A percentile compares a stretch with the other conserved stretches of the same genome.
Evolutionary conservation across 2,329 filamentous ascomycete genomes (phyloP).

Genomic region (Claviceps pazoutovae): DNA sequence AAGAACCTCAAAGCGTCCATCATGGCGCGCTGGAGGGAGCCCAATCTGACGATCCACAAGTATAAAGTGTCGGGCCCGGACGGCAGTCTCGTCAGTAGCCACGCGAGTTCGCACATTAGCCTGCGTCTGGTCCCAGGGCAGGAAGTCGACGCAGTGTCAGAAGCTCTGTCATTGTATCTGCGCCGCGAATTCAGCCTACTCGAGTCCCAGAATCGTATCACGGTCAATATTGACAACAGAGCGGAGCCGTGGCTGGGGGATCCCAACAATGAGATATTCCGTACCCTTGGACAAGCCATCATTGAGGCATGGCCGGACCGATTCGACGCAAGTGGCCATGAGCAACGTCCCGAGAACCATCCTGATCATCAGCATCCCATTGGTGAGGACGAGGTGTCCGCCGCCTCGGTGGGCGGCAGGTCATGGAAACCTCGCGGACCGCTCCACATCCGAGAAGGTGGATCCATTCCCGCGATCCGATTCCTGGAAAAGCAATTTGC

Average conservation of each 20-base stretch:
- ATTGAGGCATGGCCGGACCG: constrained; percentile 66
- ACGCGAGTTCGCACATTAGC: constrained; percentile 78
- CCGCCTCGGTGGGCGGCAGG: constrained; percentile 2
- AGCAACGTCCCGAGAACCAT: no score
- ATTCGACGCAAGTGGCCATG: constrained; percentile 16
- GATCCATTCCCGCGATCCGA: constrained; percentile 84
- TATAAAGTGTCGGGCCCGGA: constrained; percentile 89
- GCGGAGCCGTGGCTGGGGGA: constrained; percentile 95
- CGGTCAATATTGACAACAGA: constrained; percentile 76
- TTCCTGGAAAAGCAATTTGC: constrained; percentile 90
- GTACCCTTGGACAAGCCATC: constrained; percentile 73
- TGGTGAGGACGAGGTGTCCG: not conserved
- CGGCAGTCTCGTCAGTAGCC: constrained; percentile 78
- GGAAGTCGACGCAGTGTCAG: constrained; percentile 64
- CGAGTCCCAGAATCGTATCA: constrained; percentile 67
- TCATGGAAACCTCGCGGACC: constrained; percentile 41
- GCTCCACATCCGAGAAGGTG: constrained; percentile 88
- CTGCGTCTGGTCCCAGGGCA: constrained; percentile 89
- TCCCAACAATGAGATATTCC: constrained; percentile 79
- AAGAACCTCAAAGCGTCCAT: constrained; percentile 62
- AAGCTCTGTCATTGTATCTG: constrained; percentile 53
- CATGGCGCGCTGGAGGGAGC: constrained; percentile 90
- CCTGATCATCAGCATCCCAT: no score
- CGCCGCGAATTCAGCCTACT: constrained; percentile 57
- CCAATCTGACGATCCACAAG: constrained; percentile 83